phyloP scores from a whole-genome alignment of 140 eudicot species.

The Senecio squalidus region DNA sequence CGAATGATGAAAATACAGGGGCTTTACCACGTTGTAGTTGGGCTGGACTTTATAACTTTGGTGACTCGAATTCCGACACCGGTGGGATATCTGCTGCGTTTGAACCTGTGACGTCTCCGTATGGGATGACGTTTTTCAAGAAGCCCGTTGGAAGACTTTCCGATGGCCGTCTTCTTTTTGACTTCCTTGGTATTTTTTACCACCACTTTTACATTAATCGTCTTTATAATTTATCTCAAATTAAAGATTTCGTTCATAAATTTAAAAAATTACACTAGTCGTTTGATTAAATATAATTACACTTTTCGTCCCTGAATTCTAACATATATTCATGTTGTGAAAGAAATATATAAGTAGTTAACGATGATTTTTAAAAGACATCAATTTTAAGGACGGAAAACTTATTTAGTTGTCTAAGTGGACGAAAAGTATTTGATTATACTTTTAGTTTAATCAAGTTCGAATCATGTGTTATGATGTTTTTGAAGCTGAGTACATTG shows the following conservation, averaged over 20 bases:
- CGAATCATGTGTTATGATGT: not conserved
- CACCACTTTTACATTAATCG: not conserved
- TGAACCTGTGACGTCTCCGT: conserved; percentile 21
- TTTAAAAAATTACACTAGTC: no score
- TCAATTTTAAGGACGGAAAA: no score
- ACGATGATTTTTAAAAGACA: no score
- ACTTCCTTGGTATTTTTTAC: conserved; percentile 27
- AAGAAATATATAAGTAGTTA: no score
- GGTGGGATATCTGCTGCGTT: conserved; percentile 48
- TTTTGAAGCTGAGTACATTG: conserved; percentile 47
- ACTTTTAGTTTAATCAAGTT: no score
- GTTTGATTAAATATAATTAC: no score
- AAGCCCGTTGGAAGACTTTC: conserved; percentile 28
- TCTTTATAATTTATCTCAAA: no score
- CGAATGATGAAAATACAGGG: not conserved
- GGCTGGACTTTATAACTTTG: conserved; percentile 54
- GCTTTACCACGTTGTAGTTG: conserved; percentile 28
- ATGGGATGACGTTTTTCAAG: conserved; percentile 21
- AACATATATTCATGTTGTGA: no score
- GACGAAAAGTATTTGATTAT: no score
- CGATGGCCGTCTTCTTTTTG: conserved; percentile 36
- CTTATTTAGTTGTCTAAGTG: no score
- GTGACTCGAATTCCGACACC: conserved; percentile 73
- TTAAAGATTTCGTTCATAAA: no score
- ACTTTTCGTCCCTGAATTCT: no score